Evolutionary conservation across 2,329 filamentous ascomycete species (phyloP).

Genomic region (Lanzia echinophila): DNA sequence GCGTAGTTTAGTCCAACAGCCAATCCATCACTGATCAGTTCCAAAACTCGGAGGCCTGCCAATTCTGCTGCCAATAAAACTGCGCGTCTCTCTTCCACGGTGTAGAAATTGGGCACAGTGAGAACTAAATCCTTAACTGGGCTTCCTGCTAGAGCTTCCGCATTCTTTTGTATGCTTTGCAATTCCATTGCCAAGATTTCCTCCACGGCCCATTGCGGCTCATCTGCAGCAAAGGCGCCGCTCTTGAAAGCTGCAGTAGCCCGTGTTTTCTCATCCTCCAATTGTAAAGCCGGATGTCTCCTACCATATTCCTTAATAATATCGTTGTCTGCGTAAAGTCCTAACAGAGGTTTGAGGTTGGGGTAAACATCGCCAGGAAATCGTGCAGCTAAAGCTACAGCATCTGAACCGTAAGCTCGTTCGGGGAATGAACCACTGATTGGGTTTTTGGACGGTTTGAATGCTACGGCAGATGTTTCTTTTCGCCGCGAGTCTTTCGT

Average conservation of each 20-base stretch:
- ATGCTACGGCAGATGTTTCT: slow-evolving; percentile 83
- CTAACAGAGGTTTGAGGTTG: slow-evolving; percentile 88
- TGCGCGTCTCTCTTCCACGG: slow-evolving; percentile 80
- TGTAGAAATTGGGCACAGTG: slow-evolving; percentile 87
- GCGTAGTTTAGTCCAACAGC: slow-evolving; percentile 95
- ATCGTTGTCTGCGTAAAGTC: slow-evolving; percentile 55
- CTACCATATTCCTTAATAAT: slow-evolving; percentile 63
- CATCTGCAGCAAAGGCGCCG: slow-evolving; percentile 52
- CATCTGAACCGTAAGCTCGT: slow-evolving; percentile 85
- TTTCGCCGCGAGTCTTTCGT: slow-evolving; percentile 98
- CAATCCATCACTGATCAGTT: slow-evolving; percentile 79
- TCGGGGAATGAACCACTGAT: slow-evolving; percentile 70
- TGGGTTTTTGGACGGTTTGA: slow-evolving; percentile 73
- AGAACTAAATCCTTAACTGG: slow-evolving; percentile 77
- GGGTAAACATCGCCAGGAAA: slow-evolving; percentile 93
- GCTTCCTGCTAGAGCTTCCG: slow-evolving; percentile 72
- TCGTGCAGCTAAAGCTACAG: slow-evolving; percentile 75
- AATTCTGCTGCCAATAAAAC: slow-evolving; percentile 78
- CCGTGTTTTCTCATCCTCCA: slow-evolving; percentile 53
- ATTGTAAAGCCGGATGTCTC: slow-evolving; percentile 70
- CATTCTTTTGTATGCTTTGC: slow-evolving; percentile 84
- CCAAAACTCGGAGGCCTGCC: slow-evolving; percentile 79
- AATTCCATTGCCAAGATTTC: slow-evolving; percentile 95
- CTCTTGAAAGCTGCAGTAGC: slow-evolving; percentile 80
- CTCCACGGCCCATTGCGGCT: slow-evolving; percentile 72